Evolutionary conservation across 768 basidiomycete species (phyloP).

Genomic region (Pulveroboletus sp.): DNA sequence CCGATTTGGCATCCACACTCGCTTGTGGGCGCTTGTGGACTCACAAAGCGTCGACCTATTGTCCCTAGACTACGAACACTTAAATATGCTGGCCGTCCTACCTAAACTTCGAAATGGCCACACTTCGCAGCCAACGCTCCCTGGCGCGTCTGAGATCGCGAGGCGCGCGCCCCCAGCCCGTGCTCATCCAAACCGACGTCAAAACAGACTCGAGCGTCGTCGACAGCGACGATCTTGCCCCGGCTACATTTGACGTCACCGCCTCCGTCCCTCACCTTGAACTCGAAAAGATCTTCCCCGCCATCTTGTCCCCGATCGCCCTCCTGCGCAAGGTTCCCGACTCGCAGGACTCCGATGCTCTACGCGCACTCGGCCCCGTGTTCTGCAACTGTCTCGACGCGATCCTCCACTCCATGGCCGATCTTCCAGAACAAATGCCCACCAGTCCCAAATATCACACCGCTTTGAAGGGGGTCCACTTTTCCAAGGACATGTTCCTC

Average conservation of each 20-base stretch:
- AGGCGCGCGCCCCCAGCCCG: not conserved
- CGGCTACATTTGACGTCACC: constrained; percentile 18
- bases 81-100: constrained; percentile 1
- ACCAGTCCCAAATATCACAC: constrained; percentile 19
- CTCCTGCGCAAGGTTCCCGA: constrained; percentile 26
- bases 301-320: constrained; percentile 29
- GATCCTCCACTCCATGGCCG: constrained; percentile 26
- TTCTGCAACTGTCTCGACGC: constrained; percentile 23
- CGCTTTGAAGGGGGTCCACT: constrained; percentile 19
- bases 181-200: not conserved
- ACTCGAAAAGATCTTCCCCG: constrained; percentile 35
- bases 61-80: not conserved
- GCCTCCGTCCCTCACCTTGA: constrained; percentile 20
- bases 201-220: constrained; percentile 25
- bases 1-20: constrained; percentile 5
- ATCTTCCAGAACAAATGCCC: constrained; percentile 21
- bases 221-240: constrained; percentile 25
- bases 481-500: constrained; percentile 22
- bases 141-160: constrained; percentile 5
- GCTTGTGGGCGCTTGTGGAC: not conserved
- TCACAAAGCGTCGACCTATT: not conserved
- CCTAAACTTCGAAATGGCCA: no score
- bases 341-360: constrained; percentile 24
- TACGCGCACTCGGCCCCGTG: constrained; percentile 28
- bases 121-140: constrained; percentile 1